A percentile compares a stretch with the other conserved stretches of the same genome.
These are phyloP conservation scores for Phytophthora brassicae DNA, from an alignment of 352 stramenopile species.

Conservation along the genomic window DNA sequence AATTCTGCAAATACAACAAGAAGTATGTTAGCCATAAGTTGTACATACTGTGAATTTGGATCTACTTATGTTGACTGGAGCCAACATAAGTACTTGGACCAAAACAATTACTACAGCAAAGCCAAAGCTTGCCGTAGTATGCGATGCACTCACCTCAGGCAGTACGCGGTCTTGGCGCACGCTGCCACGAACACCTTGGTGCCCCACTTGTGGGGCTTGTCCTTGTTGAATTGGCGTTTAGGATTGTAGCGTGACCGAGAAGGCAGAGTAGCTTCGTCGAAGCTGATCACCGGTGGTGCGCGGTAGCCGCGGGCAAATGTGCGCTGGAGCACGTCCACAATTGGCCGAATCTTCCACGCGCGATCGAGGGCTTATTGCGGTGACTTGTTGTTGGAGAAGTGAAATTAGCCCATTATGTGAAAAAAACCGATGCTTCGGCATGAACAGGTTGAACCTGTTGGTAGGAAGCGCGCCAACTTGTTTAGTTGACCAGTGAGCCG, in stretches of 20 bases:
- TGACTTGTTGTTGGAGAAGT: slow-evolving; percentile 8
- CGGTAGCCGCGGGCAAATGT: slow-evolving; percentile 1
- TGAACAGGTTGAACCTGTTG: background rate
- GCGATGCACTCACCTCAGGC: too few species aligned
- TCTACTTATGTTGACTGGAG: background rate
- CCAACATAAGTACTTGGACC: background rate
- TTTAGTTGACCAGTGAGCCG: background rate
- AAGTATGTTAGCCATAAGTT: too few species aligned
- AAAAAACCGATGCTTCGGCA: background rate
- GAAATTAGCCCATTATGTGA: slow-evolving; percentile 7
- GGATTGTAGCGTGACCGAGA: background rate
- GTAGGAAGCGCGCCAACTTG: background rate
- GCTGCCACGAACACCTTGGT: slow-evolving; percentile 10
- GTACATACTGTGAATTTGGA: too few species aligned
- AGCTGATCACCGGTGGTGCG: background rate
- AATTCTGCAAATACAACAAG: too few species aligned
- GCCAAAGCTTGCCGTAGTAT: too few species aligned
- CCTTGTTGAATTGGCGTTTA: too few species aligned
- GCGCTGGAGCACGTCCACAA: slow-evolving; percentile 4
- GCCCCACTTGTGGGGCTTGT: background rate
- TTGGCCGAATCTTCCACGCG: too few species aligned
- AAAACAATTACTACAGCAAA: background rate
- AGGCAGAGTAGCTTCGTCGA: slow-evolving; percentile 1
- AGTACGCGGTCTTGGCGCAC: slow-evolving; percentile 9
- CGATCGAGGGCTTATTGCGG: background rate